Evolutionary conservation across 2,329 filamentous ascomycete genomes (phyloP), one percentile per base, ranked within the genome.

Genomic region (Arthrobotrys sinensis): DNA sequence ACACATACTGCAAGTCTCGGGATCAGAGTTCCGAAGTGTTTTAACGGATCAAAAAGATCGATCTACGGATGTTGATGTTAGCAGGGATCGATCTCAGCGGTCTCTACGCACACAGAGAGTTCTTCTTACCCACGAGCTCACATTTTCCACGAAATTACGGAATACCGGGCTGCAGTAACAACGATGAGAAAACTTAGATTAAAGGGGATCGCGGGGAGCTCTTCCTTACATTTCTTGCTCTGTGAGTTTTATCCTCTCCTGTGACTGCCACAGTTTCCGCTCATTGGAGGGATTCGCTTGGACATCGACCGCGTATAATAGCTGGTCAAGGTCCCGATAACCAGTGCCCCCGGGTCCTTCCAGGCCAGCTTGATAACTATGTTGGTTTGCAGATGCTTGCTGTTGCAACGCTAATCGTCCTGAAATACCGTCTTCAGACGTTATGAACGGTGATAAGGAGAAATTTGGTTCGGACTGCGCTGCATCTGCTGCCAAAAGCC

Each of bases 1-100:
- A 63, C 67, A 80, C 80, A 38, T 79, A 80, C 82, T 5, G 84
- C 84, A 36, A 84, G 76, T 21, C 83, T 80, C 3, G 82, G 82
- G n/a, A 83, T 83, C 63, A 84, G 82, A 1, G 80, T 83, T 1
- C 82, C 82, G 67, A 84, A 85, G 62, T 82, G 81, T 53, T 81
- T 82, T n/a, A 77, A 69, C 0, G 82, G 83, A 52, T 85, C 84
- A 32, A 84, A 83, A 5, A 84, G 73, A 62, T 85, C 84, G 52
- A 82, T 82, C 81, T 82, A 50, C 10, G 12, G 38, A 19, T 45
- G 16, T n/a, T 45, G 3, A 24, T 32, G 34, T 70, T 43, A 77
- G 24, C 4, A 4, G 36, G n/a, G 4, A 7, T 8, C 7, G 3
- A 28, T 21, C 24, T 50, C 55, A 60, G 76, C 14, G 21, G 21